Percentiles rank a stretch among this genome's conserved stretches.
Conservation (phyloP, 345 rosid genomes). For the Citrus australasica region DNA sequence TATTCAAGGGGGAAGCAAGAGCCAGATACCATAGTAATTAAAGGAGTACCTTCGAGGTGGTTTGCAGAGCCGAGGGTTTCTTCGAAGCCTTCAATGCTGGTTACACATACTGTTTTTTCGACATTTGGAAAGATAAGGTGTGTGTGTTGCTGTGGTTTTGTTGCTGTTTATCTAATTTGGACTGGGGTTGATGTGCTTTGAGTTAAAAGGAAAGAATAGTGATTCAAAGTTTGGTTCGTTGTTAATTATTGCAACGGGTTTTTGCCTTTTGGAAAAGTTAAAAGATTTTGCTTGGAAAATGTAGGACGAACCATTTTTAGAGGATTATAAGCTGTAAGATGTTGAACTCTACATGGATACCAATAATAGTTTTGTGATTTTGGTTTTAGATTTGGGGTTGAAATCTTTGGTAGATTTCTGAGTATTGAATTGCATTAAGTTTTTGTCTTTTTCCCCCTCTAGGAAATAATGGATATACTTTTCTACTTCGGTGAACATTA, state of each 20-base stretch:
- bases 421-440: background rate
- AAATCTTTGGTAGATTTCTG: background rate
- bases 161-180: constrained; percentile 5
- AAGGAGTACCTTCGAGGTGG: constrained; percentile 91
- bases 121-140: constrained; percentile 85
- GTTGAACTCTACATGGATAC: too few relatives aligned
- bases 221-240: background rate
- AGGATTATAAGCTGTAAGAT: too few relatives aligned
- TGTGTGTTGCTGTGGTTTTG: background rate
- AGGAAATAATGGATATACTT: background rate
- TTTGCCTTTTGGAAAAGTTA: background rate
- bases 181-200: background rate
- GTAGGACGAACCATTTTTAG: background rate
- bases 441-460: background rate
- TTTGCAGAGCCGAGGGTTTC: constrained; percentile 93
- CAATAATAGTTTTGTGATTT: background rate
- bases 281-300: background rate
- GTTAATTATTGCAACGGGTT: background rate
- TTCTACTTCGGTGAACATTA: background rate
- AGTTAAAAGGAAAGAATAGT: background rate
- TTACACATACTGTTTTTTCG: constrained; percentile 83
- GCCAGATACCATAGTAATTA: constrained; percentile 71
- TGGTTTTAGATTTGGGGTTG: background rate
- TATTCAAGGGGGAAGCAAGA: constrained; percentile 55
- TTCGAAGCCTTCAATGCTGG: constrained; percentile 88